Evolutionary conservation across 306 rosid species (phyloP).

Genomic region (Citrullus mucosospermus): DNA sequence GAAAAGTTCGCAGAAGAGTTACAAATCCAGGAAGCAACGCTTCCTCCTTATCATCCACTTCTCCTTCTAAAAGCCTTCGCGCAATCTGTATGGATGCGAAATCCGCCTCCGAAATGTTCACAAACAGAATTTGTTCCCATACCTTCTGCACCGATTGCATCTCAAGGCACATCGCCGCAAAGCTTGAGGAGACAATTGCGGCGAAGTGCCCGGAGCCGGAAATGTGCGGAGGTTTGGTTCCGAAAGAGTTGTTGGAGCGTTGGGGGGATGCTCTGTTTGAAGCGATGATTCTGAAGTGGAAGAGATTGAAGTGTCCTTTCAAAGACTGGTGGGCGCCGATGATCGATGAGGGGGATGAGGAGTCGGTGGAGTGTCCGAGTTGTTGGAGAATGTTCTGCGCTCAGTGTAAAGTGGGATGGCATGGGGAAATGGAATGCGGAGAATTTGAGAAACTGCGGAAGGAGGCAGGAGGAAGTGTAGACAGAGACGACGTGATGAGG

Average conservation of each 20-base stretch:
- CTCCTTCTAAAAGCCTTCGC: conserved; percentile 10
- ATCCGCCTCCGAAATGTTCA: conserved; percentile 24
- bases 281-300: conserved; percentile 18
- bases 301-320: conserved; percentile 41
- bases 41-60: conserved; percentile 20
- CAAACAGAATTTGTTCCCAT: conserved; percentile 29
- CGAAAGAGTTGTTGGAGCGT: conserved; percentile 37
- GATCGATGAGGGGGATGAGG: conserved; percentile 24
- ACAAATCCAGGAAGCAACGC: conserved; percentile 42
- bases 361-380: conserved; percentile 33
- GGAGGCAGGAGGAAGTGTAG: conserved; percentile 12
- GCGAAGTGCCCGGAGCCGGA: conserved; percentile 48
- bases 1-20: conserved; percentile 43
- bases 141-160: conserved; percentile 35
- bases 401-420: conserved; percentile 49
- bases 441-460: conserved; percentile 21
- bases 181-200: conserved; percentile 30
- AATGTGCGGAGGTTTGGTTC: conserved; percentile 18
- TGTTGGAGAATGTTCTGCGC: conserved; percentile 57
- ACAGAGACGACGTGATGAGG: conserved; percentile 30
- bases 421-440: conserved; percentile 23
- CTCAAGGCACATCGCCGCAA: conserved; percentile 24
- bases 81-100: conserved; percentile 44
- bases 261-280: conserved; percentile 48
- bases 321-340: conserved; percentile 41